These are phyloP conservation scores for Monosporozyma unispora DNA, from an alignment of 805 yeast genomes.

Conservation along the genomic window DNA sequence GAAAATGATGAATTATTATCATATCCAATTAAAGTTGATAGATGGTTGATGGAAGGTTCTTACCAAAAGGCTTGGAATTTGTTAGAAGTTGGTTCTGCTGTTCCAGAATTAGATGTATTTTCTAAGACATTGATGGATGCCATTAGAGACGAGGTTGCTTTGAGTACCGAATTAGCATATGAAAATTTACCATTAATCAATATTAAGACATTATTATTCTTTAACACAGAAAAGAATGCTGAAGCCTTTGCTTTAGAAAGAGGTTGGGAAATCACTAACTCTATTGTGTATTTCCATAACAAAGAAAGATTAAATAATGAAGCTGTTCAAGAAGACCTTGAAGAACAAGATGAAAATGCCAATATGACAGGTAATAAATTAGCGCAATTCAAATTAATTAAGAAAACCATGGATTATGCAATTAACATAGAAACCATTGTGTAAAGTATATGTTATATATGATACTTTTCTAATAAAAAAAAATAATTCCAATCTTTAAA, in stretches of 20 bases:
- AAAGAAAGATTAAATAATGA: slow-evolving; percentile 18
- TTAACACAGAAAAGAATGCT: slow-evolving; percentile 48
- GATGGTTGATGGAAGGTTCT: slow-evolving; percentile 93
- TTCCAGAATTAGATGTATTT: slow-evolving; percentile 71
- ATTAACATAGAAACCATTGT: slow-evolving; percentile 88
- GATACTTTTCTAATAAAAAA: no score
- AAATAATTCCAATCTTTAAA: no score
- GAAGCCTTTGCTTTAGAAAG: slow-evolving; percentile 44
- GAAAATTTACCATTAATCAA: slow-evolving; percentile 67
- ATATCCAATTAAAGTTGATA: slow-evolving; percentile 83
- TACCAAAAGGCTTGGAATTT: slow-evolving; percentile 85
- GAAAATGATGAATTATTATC: slow-evolving; percentile 64
- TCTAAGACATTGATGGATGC: slow-evolving; percentile 68
- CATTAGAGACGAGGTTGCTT: slow-evolving; percentile 77
- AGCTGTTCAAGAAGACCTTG: slow-evolving; percentile 31
- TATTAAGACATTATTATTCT: slow-evolving; percentile 71
- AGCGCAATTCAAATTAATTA: slow-evolving; percentile 33
- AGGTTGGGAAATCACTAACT: slow-evolving; percentile 50
- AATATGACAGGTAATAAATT: slow-evolving; percentile 1
- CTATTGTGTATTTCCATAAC: slow-evolving; percentile 40
- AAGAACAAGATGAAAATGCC: slow-evolving; percentile 9
- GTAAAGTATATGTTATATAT: slow-evolving; percentile 25
- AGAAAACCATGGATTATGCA: slow-evolving; percentile 76
- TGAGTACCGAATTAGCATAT: slow-evolving; percentile 74
- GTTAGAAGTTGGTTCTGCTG: slow-evolving; percentile 35